Conservation (phyloP, 139 green algal genomes). For the Tetradesmus lagerheimii region DNA sequence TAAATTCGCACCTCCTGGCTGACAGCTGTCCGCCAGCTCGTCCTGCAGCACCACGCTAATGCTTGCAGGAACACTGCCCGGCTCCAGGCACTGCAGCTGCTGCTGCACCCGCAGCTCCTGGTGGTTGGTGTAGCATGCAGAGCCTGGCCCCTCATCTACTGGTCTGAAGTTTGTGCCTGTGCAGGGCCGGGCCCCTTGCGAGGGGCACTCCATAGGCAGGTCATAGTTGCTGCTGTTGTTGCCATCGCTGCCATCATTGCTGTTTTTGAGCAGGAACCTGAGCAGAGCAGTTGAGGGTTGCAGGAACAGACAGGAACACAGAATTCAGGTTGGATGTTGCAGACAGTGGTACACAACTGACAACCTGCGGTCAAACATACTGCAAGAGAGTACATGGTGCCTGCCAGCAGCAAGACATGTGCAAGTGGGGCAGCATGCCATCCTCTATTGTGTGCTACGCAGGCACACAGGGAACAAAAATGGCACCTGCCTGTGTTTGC, state of each 20-base stretch:
- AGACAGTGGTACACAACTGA: not conserved
- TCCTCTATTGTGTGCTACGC: too few relatives aligned
- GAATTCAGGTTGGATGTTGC: not conserved
- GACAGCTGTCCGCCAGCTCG: slow-evolving; percentile 85
- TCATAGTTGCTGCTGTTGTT: slow-evolving; percentile 51
- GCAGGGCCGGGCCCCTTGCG: slow-evolving; percentile 59
- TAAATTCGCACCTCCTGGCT: slow-evolving; percentile 71
- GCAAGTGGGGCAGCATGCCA: not conserved
- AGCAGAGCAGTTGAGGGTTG: not conserved
- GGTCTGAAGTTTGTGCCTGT: slow-evolving; percentile 69
- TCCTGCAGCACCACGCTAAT: slow-evolving; percentile 84
- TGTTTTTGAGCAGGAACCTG: slow-evolving; percentile 30
- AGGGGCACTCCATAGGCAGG: slow-evolving; percentile 61
- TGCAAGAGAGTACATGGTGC: not conserved
- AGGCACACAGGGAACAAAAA: too few relatives aligned
- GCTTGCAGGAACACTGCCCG: slow-evolving; percentile 70
- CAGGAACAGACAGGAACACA: not conserved
- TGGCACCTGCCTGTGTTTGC: slow-evolving; percentile 58
- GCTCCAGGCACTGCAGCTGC: slow-evolving; percentile 62
- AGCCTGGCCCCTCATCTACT: slow-evolving; percentile 31
- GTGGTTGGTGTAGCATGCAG: slow-evolving; percentile 60
- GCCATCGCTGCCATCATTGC: not conserved
- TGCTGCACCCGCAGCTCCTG: slow-evolving; percentile 88
- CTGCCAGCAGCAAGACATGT: not conserved
- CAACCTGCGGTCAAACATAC: too few relatives aligned